These are phyloP conservation scores for Orychophragmus violaceus DNA, from an alignment of 345 rosid species.

Conservation along the genomic window DNA sequence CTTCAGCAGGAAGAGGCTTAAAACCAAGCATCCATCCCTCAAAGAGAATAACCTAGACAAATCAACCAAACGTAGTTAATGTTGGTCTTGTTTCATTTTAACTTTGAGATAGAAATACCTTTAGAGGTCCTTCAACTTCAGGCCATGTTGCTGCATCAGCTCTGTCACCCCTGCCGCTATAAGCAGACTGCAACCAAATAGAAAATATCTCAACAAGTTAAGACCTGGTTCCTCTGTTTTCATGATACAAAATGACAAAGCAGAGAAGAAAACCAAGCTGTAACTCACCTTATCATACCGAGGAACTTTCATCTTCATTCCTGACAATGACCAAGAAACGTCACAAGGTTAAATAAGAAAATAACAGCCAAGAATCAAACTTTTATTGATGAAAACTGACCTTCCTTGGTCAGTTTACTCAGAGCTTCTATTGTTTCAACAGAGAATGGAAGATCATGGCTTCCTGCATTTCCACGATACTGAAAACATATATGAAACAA, in stretches of 20 bases:
- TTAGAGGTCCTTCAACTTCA: constrained; percentile 84
- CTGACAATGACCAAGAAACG: constrained; percentile 39
- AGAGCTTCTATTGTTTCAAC: constrained; percentile 54
- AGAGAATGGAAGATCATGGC: constrained; percentile 92
- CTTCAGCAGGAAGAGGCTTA: constrained; percentile 59
- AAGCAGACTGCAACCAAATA: constrained; percentile 69
- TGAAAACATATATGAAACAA: constrained; percentile 18
- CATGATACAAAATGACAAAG: not conserved
- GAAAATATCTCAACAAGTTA: not conserved
- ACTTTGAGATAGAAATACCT: constrained; percentile 35
- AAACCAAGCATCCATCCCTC: constrained; percentile 99
- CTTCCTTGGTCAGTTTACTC: constrained; percentile 61
- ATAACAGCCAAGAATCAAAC: not conserved
- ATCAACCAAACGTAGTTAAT: not conserved
- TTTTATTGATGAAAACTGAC: constrained; percentile 32
- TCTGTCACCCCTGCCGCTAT: constrained; percentile 86
- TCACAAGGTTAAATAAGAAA: constrained; percentile 9
- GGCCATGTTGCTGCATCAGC: constrained; percentile 81
- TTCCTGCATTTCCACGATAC: constrained; percentile 96
- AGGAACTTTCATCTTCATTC: constrained; percentile 86
- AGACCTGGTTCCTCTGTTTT: not conserved
- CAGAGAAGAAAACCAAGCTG: not conserved
- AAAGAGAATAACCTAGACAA: constrained; percentile 59
- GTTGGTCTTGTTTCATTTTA: not conserved
- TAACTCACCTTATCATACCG: constrained; percentile 78